A percentile compares a stretch with the other conserved stretches of the same genome.
Evolutionary conservation across 345 rosid species (phyloP).

Genomic region (Eucalyptus caleyi): DNA sequence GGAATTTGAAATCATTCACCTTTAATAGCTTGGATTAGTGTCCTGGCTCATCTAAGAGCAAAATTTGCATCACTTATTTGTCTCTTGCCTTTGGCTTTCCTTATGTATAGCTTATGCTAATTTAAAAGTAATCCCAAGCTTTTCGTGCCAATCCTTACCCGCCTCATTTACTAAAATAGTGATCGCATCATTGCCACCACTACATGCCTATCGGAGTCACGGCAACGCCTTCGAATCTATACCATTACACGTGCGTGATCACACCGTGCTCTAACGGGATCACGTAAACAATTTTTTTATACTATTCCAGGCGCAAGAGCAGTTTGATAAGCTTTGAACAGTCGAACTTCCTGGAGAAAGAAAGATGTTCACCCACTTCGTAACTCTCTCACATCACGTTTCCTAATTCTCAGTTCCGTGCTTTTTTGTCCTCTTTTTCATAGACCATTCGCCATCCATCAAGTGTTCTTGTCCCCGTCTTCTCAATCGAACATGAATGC

Average conservation of each 20-base stretch:
- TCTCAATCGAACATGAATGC: neutral
- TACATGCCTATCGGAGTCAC: neutral
- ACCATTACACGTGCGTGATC: neutral
- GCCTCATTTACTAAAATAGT: neutral
- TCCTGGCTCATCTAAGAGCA: neutral
- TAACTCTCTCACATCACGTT: neutral
- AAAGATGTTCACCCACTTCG: neutral
- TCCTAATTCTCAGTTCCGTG: neutral
- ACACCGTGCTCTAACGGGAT: no score
- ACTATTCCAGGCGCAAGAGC: rapidly evolving
- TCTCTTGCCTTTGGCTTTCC: neutral
- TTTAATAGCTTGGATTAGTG: neutral
- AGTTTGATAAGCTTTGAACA: neutral
- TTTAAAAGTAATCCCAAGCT: neutral
- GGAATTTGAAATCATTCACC: rapidly evolving
- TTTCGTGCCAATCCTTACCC: no score
- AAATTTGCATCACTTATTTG: neutral
- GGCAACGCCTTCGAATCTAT: neutral
- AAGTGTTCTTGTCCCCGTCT: neutral
- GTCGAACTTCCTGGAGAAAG: neutral
- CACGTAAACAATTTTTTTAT: neutral
- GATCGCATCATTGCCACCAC: neutral
- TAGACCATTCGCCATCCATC: neutral
- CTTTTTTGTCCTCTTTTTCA: neutral
- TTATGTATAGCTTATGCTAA: neutral